These are phyloP conservation scores for Volutella citrinella DNA, from an alignment of 2,329 filamentous ascomycete species.

Conservation along the genomic window DNA sequence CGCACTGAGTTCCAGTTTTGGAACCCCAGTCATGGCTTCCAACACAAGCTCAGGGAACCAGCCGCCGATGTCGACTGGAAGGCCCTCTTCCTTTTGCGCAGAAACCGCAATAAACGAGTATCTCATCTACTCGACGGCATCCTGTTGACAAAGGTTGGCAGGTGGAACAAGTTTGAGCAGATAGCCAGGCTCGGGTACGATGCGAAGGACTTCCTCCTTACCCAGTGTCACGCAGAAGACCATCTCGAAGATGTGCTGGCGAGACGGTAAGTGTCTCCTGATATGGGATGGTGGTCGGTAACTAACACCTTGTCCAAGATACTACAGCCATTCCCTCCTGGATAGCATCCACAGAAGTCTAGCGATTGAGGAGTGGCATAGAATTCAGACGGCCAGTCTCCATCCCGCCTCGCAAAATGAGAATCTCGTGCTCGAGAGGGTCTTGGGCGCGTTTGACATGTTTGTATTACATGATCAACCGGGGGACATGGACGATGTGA, in stretches of 20 bases:
- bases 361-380: conserved; percentile 75
- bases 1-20: conserved; percentile 68
- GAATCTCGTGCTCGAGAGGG: conserved; percentile 59
- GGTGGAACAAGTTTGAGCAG: conserved; percentile 65
- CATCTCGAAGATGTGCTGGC: conserved; percentile 72
- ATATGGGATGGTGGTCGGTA: too few species aligned
- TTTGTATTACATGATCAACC: conserved; percentile 74
- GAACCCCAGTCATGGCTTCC: conserved; percentile 63
- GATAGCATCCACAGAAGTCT: conserved; percentile 77
- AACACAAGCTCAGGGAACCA: conserved; percentile 49
- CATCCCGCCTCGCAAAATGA: conserved; percentile 32
- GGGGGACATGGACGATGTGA: conserved; percentile 72
- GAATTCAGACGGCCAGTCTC: conserved; percentile 19
- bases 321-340: conserved; percentile 72
- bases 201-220: conserved; percentile 78
- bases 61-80: conserved; percentile 71
- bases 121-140: conserved; percentile 62
- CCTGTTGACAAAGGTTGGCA: conserved; percentile 65
- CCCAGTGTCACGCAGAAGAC: conserved; percentile 59
- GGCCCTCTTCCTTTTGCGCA: conserved; percentile 57
- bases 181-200: conserved; percentile 79
- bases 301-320: conserved; percentile 43
- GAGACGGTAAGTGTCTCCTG: conserved; percentile 51
- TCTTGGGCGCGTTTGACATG: conserved; percentile 81
- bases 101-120: conserved; percentile 49